Evolutionary conservation across 108 stramenopile genomes (phyloP), one percentile per base, ranked within the genome.

Genomic region (Nitzschia palea): DNA sequence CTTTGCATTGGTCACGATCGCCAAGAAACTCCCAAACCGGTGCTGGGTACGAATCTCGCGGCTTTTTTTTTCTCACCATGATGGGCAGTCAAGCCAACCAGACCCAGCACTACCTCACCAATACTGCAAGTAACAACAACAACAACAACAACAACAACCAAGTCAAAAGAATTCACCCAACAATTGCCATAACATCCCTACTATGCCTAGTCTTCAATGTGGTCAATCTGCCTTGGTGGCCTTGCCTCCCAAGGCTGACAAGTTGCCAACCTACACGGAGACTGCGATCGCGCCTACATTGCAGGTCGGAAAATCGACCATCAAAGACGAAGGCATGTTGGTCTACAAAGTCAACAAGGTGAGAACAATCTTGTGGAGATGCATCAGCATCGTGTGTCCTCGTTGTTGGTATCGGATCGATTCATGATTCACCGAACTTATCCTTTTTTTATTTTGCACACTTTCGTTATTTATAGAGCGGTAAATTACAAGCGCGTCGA

Each of bases 301-400:
- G 40, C n/a, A 40, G 22, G 59, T 60, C 23, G 9, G 5, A 6
- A 31, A 60, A 23, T 60, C 59, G 14, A 6, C 40, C n/a, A 18
- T 60, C 23, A 60, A 60, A 60, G 59, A 60, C 43, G 37, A 60
- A 56, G 80, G 80, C 36, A 63, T 80, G 14, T 72, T 75, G 35
- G 89, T 87, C 2, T 86, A 71, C 56, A 90, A 90, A 67, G 83
- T 90, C 6, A 71, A 77, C 60, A 90, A 90, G 86, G 89, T 87
- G 64, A 20, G 53, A 18, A 42, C 42, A 9, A 2, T n/a, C n/a
- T n/a, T n/a, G n/a, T n/a, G n/a, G n/a, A n/a, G n/a, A n/a, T n/a
- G n/a, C n/a, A n/a, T n/a, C n/a, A n/a, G n/a, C n/a, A n/a, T n/a
- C n/a, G n/a, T n/a, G n/a, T 26, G 18, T 28, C 67, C 62, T 45